Evolutionary conservation across 2,329 filamentous ascomycete species (phyloP).

Genomic region (Fusarium nurragi): DNA sequence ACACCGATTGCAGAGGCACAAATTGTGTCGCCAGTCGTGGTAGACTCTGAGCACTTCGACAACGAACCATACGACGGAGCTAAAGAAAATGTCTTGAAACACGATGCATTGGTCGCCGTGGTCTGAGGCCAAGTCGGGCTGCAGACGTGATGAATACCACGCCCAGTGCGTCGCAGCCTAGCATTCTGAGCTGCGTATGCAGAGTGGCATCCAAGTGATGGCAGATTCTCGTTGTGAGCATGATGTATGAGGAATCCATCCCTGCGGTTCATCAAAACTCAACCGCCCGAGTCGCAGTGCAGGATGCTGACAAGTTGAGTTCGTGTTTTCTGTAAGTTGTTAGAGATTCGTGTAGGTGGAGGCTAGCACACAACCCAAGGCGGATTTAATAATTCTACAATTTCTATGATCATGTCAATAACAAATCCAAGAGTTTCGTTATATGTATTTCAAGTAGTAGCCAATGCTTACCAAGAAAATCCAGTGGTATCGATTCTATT

Average conservation of each 20-base stretch:
- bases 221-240: constrained; percentile 18
- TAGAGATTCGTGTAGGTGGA: constrained; percentile 17
- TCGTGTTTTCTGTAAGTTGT: background rate
- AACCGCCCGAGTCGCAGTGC: background rate
- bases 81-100: constrained; percentile 20
- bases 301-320: constrained; percentile 1
- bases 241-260: constrained; percentile 12
- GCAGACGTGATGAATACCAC: constrained; percentile 21
- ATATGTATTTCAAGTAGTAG: background rate
- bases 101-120: constrained; percentile 10
- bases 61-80: constrained; percentile 11
- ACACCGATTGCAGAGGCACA: constrained; percentile 35
- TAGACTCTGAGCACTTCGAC: constrained; percentile 21
- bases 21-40: constrained; percentile 27
- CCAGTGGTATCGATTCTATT: background rate
- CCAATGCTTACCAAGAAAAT: background rate
- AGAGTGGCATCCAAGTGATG: constrained; percentile 10
- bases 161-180: constrained; percentile 19
- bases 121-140: constrained; percentile 26
- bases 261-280: constrained; percentile 6
- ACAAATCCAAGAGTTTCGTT: background rate
- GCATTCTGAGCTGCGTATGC: constrained; percentile 6
- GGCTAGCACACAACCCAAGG: background rate
- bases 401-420: background rate
- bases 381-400: background rate